Conservation (phyloP, 164 flowering plant species). For the Umbellularia californica region DNA sequence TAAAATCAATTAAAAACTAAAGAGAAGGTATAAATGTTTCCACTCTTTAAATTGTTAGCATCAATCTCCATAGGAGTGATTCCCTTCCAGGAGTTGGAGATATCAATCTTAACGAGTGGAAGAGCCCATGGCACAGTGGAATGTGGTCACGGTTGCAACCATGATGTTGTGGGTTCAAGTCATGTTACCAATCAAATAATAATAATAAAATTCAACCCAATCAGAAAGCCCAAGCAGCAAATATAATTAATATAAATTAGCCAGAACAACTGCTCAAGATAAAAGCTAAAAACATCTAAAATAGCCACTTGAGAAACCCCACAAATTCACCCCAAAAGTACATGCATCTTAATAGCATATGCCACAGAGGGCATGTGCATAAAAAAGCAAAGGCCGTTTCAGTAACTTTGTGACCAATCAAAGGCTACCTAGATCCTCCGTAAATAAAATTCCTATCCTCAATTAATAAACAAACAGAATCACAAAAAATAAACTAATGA, state of each 20-base stretch:
- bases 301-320: background rate
- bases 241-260: no score
- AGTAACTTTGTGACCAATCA: constrained; percentile 4
- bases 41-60: background rate
- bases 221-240: background rate
- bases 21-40: background rate
- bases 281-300: background rate
- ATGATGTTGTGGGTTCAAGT: no score
- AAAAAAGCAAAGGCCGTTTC: background rate
- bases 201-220: background rate
- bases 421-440: background rate
- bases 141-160: no score
- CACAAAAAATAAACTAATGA: background rate
- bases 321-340: no score
- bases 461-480: background rate
- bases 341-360: background rate
- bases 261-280: background rate
- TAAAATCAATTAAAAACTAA: no score
- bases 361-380: background rate
- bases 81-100: background rate
- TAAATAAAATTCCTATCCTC: background rate
- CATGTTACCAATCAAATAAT: background rate
- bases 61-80: background rate
- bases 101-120: background rate
- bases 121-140: no score